A percentile compares a stretch with the other conserved stretches of the same genome.
These are phyloP conservation scores for Fusarium kyushuense DNA, from an alignment of 2,329 filamentous ascomycete species.

Conservation along the genomic window DNA sequence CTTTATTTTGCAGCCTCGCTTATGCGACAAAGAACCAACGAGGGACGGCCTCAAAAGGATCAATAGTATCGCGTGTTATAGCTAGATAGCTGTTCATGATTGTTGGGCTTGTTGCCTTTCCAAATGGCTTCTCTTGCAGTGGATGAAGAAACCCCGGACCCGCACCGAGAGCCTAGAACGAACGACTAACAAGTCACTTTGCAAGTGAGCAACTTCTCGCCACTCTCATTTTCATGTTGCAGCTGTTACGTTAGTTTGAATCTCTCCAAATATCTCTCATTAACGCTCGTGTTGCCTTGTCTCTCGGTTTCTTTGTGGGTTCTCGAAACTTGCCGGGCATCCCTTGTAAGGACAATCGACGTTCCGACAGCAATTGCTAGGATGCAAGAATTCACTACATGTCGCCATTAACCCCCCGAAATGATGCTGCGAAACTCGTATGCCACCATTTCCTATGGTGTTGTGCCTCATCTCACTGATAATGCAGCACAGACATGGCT, in stretches of 20 bases:
- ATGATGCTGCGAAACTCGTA: constrained; percentile 13
- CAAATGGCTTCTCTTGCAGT: constrained; percentile 19
- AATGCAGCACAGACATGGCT: constrained; percentile 20
- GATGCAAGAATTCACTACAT: not conserved
- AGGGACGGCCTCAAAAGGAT: constrained; percentile 24
- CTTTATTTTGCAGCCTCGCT: constrained; percentile 17
- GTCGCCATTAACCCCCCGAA: not conserved
- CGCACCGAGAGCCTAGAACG: constrained; percentile 12
- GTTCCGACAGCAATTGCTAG: not conserved
- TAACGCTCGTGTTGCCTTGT: not conserved
- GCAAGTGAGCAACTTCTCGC: constrained; percentile 11
- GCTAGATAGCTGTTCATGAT: not conserved
- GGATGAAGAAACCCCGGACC: constrained; percentile 16
- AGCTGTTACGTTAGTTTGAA: constrained; percentile 1
- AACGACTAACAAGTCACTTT: not conserved
- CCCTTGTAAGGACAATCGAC: not conserved
- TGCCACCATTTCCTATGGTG: not conserved
- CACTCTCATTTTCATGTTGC: constrained; percentile 16
- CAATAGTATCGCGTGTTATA: not conserved
- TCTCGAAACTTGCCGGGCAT: constrained; percentile 10
- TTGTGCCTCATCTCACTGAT: constrained; percentile 18
- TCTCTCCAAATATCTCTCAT: constrained; percentile 10
- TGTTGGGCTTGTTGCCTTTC: not conserved
- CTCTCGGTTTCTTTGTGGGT: constrained; percentile 29
- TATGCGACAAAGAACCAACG: constrained; percentile 22